These are phyloP conservation scores for Athelia sp. DNA, from an alignment of 1,284 basidiomycete genomes.

Conservation along the genomic window DNA sequence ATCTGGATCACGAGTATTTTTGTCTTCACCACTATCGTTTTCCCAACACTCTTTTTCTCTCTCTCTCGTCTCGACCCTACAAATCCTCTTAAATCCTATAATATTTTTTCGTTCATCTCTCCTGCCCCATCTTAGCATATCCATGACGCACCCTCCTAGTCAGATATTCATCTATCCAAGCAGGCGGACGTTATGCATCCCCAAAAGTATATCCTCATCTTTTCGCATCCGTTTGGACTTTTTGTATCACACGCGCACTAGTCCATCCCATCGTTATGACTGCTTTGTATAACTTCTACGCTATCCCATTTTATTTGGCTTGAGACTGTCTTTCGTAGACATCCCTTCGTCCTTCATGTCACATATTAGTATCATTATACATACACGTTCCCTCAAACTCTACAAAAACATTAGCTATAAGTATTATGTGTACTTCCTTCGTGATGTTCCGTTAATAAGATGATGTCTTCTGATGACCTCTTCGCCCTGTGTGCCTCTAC, in stretches of 20 bases:
- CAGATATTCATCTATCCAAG: background rate
- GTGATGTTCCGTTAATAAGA: background rate
- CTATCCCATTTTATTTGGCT: too few species aligned
- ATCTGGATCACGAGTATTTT: background rate
- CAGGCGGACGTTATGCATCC: background rate
- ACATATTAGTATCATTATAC: too few species aligned
- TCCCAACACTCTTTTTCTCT: constrained; percentile 6
- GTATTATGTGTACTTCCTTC: too few species aligned
- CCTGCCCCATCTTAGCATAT: constrained; percentile 1
- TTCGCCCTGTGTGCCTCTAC: constrained; percentile 19
- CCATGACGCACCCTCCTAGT: background rate
- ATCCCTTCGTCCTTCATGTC: too few species aligned
- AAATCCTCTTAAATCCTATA: constrained; percentile 5
- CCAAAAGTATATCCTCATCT: background rate
- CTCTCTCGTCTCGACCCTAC: constrained; percentile 5
- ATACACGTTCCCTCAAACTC: too few species aligned
- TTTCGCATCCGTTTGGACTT: background rate
- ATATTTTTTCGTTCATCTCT: constrained; percentile 6
- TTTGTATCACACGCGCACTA: constrained; percentile 1
- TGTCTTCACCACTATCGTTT: constrained; percentile 9
- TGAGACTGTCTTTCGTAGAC: too few species aligned
- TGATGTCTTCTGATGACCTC: too few species aligned
- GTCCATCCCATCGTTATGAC: background rate
- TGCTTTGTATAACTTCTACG: too few species aligned
- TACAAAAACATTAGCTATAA: too few species aligned